Percentiles rank a stretch among this genome's conserved stretches.
Evolutionary conservation across 371 early-diverging fungal genomes (phyloP).

Genomic region (Phascolomyces articulosus): DNA sequence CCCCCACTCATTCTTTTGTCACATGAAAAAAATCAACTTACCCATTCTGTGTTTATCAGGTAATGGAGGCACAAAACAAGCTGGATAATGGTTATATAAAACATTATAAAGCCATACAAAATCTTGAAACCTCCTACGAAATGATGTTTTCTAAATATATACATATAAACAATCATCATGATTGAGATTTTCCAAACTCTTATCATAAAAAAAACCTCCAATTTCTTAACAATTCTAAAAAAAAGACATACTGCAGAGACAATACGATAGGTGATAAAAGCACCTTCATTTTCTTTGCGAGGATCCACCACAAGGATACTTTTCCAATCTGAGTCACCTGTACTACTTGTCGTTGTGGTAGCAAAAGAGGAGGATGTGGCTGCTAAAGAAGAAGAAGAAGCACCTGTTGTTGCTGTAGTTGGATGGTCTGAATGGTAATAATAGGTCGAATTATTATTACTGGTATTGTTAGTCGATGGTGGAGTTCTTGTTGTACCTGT

Average conservation of each 20-base stretch:
- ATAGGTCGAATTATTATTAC: background rate
- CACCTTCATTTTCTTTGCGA: constrained; percentile 86
- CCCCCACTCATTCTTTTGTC: no score
- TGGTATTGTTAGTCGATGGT: background rate
- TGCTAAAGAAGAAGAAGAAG: background rate
- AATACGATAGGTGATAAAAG: constrained; percentile 87
- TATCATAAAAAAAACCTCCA: background rate
- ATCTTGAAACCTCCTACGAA: constrained; percentile 92
- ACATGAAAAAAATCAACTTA: constrained; percentile 27
- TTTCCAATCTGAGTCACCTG: constrained; percentile 7
- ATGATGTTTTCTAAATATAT: constrained; percentile 24
- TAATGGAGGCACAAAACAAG: constrained; percentile 88
- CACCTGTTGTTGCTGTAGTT: background rate
- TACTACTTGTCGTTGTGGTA: background rate
- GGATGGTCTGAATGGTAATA: background rate
- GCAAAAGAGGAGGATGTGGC: no score
- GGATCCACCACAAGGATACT: constrained; percentile 69
- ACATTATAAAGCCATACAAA: constrained; percentile 88
- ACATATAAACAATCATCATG: no score
- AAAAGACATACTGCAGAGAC: constrained; percentile 61
- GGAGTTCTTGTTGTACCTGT: no score
- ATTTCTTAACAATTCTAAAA: no score
- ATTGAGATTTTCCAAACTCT: background rate
- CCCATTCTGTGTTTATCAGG: constrained; percentile 93
- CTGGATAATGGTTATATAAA: constrained; percentile 74